Percentiles rank a stretch among this genome's conserved stretches.
phyloP scores from a whole-genome alignment of 1,284 basidiomycete genomes.

The Cutaneotrichosporon arboriforme region DNA sequence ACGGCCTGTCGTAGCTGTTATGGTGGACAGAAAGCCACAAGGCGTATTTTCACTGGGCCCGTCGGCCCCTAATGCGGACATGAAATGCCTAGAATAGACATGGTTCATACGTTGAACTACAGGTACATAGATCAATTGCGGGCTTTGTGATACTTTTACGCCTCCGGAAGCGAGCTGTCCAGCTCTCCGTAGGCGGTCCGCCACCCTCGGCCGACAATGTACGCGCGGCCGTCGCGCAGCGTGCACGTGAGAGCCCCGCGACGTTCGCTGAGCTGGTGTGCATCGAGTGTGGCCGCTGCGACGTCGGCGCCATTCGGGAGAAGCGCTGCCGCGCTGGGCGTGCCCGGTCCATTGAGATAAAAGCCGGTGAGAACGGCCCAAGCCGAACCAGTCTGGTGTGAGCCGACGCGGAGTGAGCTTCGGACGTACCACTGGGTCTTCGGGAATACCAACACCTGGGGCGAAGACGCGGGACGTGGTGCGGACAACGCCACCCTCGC shows the following conservation, averaged over 20 bases:
- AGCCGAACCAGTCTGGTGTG: conserved; percentile 30
- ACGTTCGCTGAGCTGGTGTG: conserved; percentile 9
- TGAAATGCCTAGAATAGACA: no score
- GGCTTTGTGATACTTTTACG: background rate
- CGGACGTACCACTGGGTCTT: conserved; percentile 33
- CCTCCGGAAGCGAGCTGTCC: conserved; percentile 1
- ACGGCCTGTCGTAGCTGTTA: no score
- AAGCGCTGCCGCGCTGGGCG: background rate
- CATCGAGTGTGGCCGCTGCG: background rate
- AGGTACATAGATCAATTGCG: no score
- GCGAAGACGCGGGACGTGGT: conserved; percentile 28
- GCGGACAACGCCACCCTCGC: background rate
- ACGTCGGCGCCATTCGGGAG: background rate
- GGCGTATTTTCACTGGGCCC: no score
- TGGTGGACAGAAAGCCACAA: no score
- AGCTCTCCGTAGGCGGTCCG: conserved; percentile 8
- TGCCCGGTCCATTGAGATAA: conserved; percentile 20
- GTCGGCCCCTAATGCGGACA: no score
- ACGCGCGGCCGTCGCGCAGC: conserved; percentile 2
- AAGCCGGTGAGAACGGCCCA: conserved; percentile 33
- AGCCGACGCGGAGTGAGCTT: background rate
- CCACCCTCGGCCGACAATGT: conserved; percentile 15
- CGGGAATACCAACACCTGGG: conserved; percentile 30
- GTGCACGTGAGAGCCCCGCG: conserved; percentile 11
- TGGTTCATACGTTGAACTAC: no score